phyloP scores from a whole-genome alignment of 352 stramenopile genomes.

The Lagenidium sp. region DNA sequence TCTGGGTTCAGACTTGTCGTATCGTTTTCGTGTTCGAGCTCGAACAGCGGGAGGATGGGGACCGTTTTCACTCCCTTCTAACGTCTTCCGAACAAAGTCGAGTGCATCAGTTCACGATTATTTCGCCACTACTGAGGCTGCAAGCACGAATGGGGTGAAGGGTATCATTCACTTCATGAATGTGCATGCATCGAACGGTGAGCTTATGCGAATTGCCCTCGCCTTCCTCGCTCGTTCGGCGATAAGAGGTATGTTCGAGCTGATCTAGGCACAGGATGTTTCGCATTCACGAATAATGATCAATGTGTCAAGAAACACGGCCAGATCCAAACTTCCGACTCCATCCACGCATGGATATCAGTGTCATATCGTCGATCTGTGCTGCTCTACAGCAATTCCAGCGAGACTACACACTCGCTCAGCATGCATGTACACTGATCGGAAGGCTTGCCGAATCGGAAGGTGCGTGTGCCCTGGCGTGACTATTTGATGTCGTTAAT shows the following conservation, averaged over 20 bases:
- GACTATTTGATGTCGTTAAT: not conserved
- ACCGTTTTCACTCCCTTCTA: slow-evolving; percentile 30
- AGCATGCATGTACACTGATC: slow-evolving; percentile 27
- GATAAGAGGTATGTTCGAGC: slow-evolving; percentile 16
- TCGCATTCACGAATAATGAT: no score
- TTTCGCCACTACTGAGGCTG: slow-evolving; percentile 20
- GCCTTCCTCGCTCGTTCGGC: slow-evolving; percentile 32
- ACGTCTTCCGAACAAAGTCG: slow-evolving; percentile 29
- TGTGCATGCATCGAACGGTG: slow-evolving; percentile 19
- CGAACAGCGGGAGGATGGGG: slow-evolving; percentile 53
- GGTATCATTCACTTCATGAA: slow-evolving; percentile 34
- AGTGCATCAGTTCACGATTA: slow-evolving; percentile 19
- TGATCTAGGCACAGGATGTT: slow-evolving; percentile 8
- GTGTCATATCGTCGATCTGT: slow-evolving; percentile 16
- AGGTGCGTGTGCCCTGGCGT: slow-evolving; percentile 5
- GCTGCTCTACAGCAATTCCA: slow-evolving; percentile 44
- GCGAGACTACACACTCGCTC: slow-evolving; percentile 27
- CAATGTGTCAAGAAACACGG: no score
- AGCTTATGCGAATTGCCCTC: slow-evolving; percentile 27
- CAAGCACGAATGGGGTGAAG: slow-evolving; percentile 8
- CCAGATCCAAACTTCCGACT: slow-evolving; percentile 8
- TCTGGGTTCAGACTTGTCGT: slow-evolving; percentile 29
- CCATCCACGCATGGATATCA: slow-evolving; percentile 12
- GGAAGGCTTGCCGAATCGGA: slow-evolving; percentile 26
- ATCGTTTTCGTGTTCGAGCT: slow-evolving; percentile 54